phyloP scores from a whole-genome alignment of 139 green algal species.

The Chlorella sp. region DNA sequence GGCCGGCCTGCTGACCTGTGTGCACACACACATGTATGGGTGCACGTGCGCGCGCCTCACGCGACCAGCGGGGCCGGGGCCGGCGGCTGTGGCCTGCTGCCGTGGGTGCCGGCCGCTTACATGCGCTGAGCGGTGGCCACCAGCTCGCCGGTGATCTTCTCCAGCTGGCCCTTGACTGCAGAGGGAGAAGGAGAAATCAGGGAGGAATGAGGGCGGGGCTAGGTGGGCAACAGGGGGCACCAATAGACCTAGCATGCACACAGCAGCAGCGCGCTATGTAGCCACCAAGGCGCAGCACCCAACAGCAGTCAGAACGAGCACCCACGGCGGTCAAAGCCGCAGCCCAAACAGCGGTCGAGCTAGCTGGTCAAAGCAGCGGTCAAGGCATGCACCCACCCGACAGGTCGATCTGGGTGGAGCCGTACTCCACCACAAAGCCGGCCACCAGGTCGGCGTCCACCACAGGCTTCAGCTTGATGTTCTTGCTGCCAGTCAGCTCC shows the following conservation, averaged over 20 bases:
- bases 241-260: no score
- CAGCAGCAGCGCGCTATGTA: no score
- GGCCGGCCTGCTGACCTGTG: no score
- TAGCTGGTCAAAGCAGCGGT: no score
- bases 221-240: no score
- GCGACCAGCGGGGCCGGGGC: no score
- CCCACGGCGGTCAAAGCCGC: no score
- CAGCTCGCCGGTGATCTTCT: conserved; percentile 71
- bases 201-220: not conserved
- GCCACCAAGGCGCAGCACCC: no score
- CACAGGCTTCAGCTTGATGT: conserved; percentile 99
- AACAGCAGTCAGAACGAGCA: no score
- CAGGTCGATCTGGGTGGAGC: conserved; percentile 95
- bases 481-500: conserved; percentile 97
- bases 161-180: conserved; percentile 90
- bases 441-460: conserved; percentile 95
- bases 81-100: not conserved
- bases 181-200: not conserved
- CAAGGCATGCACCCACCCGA: conserved; percentile 48
- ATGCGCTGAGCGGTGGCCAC: conserved; percentile 21
- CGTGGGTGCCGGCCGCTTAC: not conserved
- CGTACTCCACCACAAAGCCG: conserved; percentile 97
- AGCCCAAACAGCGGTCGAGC: no score
- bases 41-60: no score
- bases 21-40: no score